Conservation (phyloP, 495 filamentous ascomycete species). For the Zalerion maritima region DNA sequence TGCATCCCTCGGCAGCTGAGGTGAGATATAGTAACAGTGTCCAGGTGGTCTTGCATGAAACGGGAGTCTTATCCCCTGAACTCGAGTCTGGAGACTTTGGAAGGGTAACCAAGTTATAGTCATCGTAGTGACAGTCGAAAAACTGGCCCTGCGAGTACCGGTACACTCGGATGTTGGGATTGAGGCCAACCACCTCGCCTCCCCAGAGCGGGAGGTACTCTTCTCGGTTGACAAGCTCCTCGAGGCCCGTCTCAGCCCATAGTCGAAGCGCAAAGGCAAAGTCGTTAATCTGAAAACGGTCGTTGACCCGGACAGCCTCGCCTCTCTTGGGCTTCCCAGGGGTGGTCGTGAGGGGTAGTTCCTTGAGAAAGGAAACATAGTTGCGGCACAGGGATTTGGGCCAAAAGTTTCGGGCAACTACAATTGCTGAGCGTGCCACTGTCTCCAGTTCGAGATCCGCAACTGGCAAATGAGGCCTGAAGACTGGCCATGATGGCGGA, state of each 20-base stretch:
- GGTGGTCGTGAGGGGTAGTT: slow-evolving; percentile 63
- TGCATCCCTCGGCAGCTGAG: slow-evolving; percentile 46
- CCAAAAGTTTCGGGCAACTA: slow-evolving; percentile 65
- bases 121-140: slow-evolving; percentile 67
- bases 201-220: no score
- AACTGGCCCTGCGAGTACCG: slow-evolving; percentile 80
- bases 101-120: neutral
- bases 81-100: neutral
- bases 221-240: no score
- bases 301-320: slow-evolving; percentile 77
- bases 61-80: slow-evolving; percentile 13
- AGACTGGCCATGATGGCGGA: slow-evolving; percentile 59
- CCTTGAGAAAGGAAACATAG: slow-evolving; percentile 65
- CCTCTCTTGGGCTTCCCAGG: slow-evolving; percentile 74
- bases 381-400: slow-evolving; percentile 65
- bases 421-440: slow-evolving; percentile 46
- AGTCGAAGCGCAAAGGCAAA: slow-evolving; percentile 54
- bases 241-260: slow-evolving; percentile 51
- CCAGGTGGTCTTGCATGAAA: slow-evolving; percentile 86
- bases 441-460: slow-evolving; percentile 45
- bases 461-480: slow-evolving; percentile 57
- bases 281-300: slow-evolving; percentile 78
- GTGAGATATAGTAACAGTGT: slow-evolving; percentile 82
- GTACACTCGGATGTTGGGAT: slow-evolving; percentile 82
- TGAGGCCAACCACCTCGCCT: slow-evolving; percentile 71